phyloP scores from a whole-genome alignment of 2,329 filamentous ascomycete species.

The Hymenoscyphus occultus region DNA sequence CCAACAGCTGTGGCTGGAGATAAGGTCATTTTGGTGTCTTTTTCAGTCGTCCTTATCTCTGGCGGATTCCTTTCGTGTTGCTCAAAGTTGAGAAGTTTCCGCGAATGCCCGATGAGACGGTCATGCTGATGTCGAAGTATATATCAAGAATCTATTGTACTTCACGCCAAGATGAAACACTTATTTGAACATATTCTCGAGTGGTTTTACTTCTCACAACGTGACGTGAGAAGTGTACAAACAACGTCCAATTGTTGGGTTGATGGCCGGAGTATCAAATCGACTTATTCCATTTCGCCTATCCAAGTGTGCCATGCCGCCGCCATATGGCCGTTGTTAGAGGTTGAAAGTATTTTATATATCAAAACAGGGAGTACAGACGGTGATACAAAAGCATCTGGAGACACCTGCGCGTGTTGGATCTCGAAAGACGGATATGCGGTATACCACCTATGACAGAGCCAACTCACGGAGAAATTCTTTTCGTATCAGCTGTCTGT shows the following conservation, averaged over 20 bases:
- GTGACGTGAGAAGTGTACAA: not conserved
- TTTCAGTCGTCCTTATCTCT: not conserved
- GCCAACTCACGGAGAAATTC: not conserved
- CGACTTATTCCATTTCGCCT: not conserved
- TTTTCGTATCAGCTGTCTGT: slow-evolving; percentile 1
- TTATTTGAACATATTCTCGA: not conserved
- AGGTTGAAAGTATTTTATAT: not conserved
- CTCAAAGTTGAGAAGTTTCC: not conserved
- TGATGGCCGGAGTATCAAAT: not conserved
- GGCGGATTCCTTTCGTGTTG: not conserved
- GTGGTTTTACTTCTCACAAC: not conserved
- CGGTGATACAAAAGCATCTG: not conserved
- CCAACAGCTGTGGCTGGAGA: not conserved
- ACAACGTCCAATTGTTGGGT: not conserved
- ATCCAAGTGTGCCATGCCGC: not conserved
- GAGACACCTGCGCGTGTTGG: not conserved
- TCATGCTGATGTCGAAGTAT: not conserved
- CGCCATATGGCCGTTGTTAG: not conserved
- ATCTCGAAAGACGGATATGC: not conserved
- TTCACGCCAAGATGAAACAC: not conserved
- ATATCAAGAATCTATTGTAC: not conserved
- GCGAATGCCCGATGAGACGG: not conserved
- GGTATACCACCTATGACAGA: not conserved
- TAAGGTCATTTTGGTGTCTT: not conserved
- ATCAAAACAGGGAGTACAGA: not conserved